Base-by-base conservation (phyloP, 139 green algal species). In the Chlamydomonas incerta region DNA sequence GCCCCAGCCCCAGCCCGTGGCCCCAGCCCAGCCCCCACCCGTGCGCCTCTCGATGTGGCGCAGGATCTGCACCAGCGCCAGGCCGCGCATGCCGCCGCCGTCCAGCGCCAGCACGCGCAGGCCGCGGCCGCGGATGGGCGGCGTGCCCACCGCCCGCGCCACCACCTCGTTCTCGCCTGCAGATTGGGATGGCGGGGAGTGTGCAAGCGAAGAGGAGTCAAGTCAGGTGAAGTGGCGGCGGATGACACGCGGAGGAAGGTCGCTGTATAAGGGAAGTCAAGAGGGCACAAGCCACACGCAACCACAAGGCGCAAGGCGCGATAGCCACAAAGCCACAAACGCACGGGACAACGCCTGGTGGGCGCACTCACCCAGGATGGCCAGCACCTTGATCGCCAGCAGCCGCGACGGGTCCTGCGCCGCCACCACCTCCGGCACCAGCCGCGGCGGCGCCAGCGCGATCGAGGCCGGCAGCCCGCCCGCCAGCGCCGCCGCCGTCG, bases 51-150 rank as follows among this genome's bases (percentile, higher is more conserved):
- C 93, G 37, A 98, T 83, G 66, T 95, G 68, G 8, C 86, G 69
- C 83, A 99, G 91, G 91, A 96, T 90, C 23, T 86, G 83, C 33
- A 98, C 88, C 28, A 95, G 96, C 34, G 93, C 88, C 47, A 98
- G 88, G 37, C 96, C 95, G 84, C 95, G 93, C 95, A 99, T 99
- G 85, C 97, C 97, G n/a, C 97, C 97, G 13, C 97, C 97, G 81
- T 99, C 97, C 92, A 99, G 93, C 55, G 93, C 92, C 28, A 99
- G 88, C 31, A 99, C 93, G n/a, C 97, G 94, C 72, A 99, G 55
- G 8, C 97, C 97, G 24, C 95, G 92, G 15, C 92, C 89, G 10
- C 74, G 37, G 31, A 97, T 90, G 26, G 88, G 71, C 29, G 89
- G 88, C 65, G 83, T 63, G 26, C 92, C 92, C 14, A 95, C 75